Evolutionary conservation across 2,329 filamentous ascomycete genomes (phyloP).

Genomic region (Fusarium redolens): DNA sequence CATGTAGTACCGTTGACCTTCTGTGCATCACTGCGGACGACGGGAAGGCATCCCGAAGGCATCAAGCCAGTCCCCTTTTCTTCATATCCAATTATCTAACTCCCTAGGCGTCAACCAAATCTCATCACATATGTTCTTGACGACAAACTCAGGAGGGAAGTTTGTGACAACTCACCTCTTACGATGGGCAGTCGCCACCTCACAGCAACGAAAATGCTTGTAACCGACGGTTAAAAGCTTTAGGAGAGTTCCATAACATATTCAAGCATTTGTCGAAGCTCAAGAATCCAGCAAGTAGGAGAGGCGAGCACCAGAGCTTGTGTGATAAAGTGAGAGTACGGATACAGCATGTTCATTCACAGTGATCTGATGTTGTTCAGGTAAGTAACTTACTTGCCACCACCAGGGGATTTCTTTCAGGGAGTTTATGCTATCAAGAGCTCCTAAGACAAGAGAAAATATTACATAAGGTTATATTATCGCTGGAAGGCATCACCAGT

Average conservation of each 20-base stretch:
- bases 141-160: background rate
- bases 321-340: background rate
- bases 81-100: background rate
- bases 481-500: background rate
- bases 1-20: background rate
- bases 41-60: conserved; percentile 11
- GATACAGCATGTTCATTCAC: background rate
- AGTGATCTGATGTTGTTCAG: conserved; percentile 23
- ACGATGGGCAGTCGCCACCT: conserved; percentile 12
- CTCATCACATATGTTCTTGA: conserved; percentile 6
- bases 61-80: conserved; percentile 3
- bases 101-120: background rate
- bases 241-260: conserved; percentile 19
- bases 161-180: conserved; percentile 22
- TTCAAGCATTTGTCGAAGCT: conserved; percentile 28
- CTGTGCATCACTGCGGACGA: background rate
- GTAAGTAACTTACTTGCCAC: background rate
- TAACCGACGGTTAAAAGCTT: conserved; percentile 23
- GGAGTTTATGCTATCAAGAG: background rate
- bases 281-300: background rate
- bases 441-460: background rate
- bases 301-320: background rate
- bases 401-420: background rate
- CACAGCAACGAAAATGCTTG: conserved; percentile 7
- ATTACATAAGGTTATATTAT: background rate